These are phyloP conservation scores for Raphanus sativus DNA, from an alignment of 345 rosid genomes.

Conservation along the genomic window DNA sequence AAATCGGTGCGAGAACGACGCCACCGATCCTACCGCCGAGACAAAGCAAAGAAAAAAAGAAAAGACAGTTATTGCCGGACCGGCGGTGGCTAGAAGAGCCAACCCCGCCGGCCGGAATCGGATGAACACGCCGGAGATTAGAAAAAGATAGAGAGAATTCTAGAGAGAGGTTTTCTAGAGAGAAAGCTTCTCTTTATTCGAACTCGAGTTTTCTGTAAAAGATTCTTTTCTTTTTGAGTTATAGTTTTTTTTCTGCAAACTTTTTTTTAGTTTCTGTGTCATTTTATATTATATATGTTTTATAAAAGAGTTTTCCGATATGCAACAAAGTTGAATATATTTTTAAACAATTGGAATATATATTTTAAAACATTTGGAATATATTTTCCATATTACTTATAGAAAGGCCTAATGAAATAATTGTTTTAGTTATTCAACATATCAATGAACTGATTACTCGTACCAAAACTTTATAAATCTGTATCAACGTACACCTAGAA, in stretches of 20 bases:
- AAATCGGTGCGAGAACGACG: too few species aligned
- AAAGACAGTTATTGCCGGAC: too few species aligned
- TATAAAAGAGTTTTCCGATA: neutral
- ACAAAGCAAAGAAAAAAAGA: too few species aligned
- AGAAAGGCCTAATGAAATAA: neutral
- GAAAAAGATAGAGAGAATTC: too few species aligned
- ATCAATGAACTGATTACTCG: neutral
- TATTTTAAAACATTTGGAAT: neutral
- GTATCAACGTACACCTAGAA: neutral
- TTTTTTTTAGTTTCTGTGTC: neutral
- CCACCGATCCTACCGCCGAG: too few species aligned
- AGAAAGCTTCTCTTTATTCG: too few species aligned
- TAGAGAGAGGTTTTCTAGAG: too few species aligned
- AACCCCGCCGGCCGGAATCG: too few species aligned
- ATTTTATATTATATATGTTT: neutral
- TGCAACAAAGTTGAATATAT: neutral
- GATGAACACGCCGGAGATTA: too few species aligned
- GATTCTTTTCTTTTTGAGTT: neutral
- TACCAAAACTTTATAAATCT: neutral
- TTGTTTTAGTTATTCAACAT: neutral
- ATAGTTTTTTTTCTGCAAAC: neutral
- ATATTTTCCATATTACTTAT: neutral
- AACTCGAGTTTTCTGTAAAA: conserved; percentile 1
- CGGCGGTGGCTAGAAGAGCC: too few species aligned
- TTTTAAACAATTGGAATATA: too few species aligned